Evolutionary conservation across 2,329 filamentous ascomycete species (phyloP).

Genomic region (Falciphora oryzae): DNA sequence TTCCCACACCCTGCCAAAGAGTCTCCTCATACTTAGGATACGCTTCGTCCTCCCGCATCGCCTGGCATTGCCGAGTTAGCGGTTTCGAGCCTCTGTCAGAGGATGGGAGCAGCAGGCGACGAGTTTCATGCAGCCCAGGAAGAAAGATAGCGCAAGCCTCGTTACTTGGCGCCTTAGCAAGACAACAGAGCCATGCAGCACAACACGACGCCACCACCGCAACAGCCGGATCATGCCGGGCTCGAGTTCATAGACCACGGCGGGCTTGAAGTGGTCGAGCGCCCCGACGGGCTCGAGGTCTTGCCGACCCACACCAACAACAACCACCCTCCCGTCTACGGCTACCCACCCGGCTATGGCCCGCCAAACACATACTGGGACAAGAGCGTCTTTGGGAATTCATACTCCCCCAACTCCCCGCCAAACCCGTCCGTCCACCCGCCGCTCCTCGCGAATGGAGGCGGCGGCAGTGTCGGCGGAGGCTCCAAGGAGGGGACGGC

Average conservation of each 20-base stretch:
- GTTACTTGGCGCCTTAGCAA: neutral
- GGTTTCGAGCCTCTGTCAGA: neutral
- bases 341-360: neutral
- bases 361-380: neutral
- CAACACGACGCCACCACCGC: neutral
- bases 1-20: neutral
- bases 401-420: neutral
- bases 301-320: neutral
- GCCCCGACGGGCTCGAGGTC: neutral
- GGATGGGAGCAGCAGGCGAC: too few species aligned
- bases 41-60: neutral
- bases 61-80: neutral
- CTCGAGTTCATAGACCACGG: neutral
- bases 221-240: neutral
- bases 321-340: neutral
- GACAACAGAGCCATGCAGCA: neutral
- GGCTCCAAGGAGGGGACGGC: neutral
- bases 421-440: neutral
- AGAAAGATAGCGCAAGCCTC: too few species aligned
- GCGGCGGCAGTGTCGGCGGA: neutral
- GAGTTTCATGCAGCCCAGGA: too few species aligned
- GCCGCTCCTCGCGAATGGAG: neutral
- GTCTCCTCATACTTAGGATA: neutral
- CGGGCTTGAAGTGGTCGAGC: neutral
- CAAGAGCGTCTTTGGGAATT: neutral